A percentile compares a stretch with the other conserved stretches of the same genome.
Evolutionary conservation across 768 basidiomycete genomes (phyloP).

Genomic region (Termitomyces sp.): DNA sequence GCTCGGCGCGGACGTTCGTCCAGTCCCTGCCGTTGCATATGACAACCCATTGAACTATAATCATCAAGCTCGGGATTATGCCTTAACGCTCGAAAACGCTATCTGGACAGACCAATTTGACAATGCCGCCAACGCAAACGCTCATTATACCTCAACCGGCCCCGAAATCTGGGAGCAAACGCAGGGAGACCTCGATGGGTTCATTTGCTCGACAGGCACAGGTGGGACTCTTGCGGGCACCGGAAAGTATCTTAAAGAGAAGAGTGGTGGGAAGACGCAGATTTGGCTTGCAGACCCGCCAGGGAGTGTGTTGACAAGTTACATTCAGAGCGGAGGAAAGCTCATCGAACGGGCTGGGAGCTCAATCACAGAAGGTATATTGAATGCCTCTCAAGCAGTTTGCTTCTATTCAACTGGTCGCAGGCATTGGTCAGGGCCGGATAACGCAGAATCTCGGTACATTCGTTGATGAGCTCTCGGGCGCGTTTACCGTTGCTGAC

Average conservation of each 20-base stretch:
- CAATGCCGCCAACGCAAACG: conserved; percentile 85
- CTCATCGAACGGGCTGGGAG: conserved; percentile 74
- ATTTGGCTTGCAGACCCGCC: conserved; percentile 97
- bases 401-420: neutral
- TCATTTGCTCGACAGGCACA: conserved; percentile 92
- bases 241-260: conserved; percentile 80
- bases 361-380: conserved; percentile 85
- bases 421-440: conserved; percentile 96
- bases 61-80: conserved; percentile 91
- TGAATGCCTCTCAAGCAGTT: neutral
- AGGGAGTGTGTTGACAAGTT: conserved; percentile 85
- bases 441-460: conserved; percentile 87
- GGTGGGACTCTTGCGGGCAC: conserved; percentile 93
- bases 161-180: conserved; percentile 97
- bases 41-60: conserved; percentile 97
- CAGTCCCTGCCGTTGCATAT: conserved; percentile 95
- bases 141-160: conserved; percentile 87
- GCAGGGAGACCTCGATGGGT: conserved; percentile 74
- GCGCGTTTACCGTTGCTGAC: conserved; percentile 84
- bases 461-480: conserved; percentile 71
- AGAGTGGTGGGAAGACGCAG: conserved; percentile 71
- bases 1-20: conserved; percentile 95
- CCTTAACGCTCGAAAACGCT: conserved; percentile 66
- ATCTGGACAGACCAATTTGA: conserved; percentile 99
- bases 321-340: conserved; percentile 75